Evolutionary conservation across 2,329 filamentous ascomycete species (phyloP).

Genomic region (Metarhizium humberi): DNA sequence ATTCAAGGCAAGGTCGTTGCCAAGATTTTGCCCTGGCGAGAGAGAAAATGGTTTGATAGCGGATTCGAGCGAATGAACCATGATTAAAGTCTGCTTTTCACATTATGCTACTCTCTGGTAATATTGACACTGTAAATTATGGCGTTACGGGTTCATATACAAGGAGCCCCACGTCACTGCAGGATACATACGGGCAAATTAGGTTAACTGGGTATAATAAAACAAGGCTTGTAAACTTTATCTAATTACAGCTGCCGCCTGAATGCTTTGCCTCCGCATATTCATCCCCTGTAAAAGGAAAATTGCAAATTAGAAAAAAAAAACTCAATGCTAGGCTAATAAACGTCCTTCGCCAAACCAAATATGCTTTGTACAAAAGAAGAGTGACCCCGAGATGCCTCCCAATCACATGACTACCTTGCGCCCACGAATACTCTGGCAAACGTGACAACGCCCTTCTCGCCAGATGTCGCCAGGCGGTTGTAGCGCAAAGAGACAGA

Average conservation of each 20-base stretch:
- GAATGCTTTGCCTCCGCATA: constrained; percentile 8
- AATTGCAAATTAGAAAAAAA: constrained; percentile 1
- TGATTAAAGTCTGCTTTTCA: not conserved
- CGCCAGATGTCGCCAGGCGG: not conserved
- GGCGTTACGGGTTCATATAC: not conserved
- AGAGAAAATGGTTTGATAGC: constrained; percentile 41
- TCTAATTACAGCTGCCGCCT: constrained; percentile 26
- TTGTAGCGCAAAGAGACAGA: not conserved
- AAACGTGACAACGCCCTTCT: not conserved
- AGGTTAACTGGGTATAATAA: constrained; percentile 10
- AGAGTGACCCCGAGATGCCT: constrained; percentile 10
- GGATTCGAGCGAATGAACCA: constrained; percentile 25
- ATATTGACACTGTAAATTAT: not conserved
- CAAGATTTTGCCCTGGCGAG: constrained; percentile 43
- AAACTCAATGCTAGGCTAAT: constrained; percentile 14
- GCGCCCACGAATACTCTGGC: not conserved
- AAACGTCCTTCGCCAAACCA: constrained; percentile 19
- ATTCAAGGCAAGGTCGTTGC: constrained; percentile 75
- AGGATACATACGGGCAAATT: not conserved
- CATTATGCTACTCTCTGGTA: not conserved
- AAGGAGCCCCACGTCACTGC: not conserved
- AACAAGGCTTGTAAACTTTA: constrained; percentile 16
- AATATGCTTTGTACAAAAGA: constrained; percentile 25
- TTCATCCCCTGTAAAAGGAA: constrained; percentile 5
- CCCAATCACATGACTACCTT: not conserved